phyloP scores from a whole-genome alignment of 2,329 filamentous ascomycete species.

The Colletotrichum filicis region DNA sequence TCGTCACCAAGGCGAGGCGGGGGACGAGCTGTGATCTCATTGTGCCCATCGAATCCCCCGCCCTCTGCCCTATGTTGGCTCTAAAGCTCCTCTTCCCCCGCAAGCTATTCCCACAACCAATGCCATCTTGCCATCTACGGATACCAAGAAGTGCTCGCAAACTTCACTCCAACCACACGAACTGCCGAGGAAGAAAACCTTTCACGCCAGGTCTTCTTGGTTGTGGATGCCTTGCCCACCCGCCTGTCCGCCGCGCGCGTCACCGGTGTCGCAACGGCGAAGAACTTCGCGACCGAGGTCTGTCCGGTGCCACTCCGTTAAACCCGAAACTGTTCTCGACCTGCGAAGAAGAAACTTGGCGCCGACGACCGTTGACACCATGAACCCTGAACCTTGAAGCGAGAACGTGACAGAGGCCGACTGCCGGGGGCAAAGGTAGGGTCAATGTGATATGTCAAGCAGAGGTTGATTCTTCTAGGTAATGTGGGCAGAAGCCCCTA shows the following conservation, averaged over 20 bases:
- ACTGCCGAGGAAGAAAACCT: background rate
- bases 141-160: background rate
- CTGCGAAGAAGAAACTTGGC: background rate
- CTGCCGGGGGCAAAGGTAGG: too few relatives aligned
- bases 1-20: background rate
- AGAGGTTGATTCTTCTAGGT: too few relatives aligned
- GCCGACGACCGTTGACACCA: background rate
- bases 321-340: background rate
- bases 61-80: background rate
- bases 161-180: background rate
- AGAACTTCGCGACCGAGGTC: constrained; percentile 17
- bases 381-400: background rate
- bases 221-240: background rate
- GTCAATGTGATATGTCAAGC: too few relatives aligned
- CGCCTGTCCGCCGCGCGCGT: background rate
- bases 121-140: background rate
- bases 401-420: background rate
- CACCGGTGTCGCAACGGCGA: background rate
- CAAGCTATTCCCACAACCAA: background rate
- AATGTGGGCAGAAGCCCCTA: too few relatives aligned
- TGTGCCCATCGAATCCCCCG: constrained; percentile 8
- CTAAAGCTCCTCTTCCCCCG: constrained; percentile 8
- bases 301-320: constrained; percentile 5
- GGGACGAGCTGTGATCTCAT: constrained; percentile 25
- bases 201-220: background rate